Evolutionary conservation across 1,284 basidiomycete species (phyloP).

Genomic region (Pulchroboletus neoregius): DNA sequence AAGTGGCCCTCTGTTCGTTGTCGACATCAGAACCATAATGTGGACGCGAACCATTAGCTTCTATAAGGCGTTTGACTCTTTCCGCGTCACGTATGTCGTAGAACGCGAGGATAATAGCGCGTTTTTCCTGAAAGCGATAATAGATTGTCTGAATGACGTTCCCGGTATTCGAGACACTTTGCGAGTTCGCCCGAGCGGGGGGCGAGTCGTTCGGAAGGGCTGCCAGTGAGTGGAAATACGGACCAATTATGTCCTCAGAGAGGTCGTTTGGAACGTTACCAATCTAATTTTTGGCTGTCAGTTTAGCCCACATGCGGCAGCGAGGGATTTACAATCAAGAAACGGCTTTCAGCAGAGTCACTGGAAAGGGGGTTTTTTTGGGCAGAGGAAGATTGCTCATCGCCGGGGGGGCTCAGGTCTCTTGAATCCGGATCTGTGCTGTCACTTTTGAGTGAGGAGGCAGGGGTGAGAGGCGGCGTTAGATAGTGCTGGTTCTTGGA

Average conservation of each 20-base stretch:
- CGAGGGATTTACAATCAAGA: constrained; percentile 39
- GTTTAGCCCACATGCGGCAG: constrained; percentile 2
- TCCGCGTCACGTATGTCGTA: constrained; percentile 56
- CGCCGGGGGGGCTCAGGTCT: constrained; percentile 17
- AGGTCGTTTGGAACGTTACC: constrained; percentile 33
- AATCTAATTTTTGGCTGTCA: constrained; percentile 29
- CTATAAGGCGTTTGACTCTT: constrained; percentile 42
- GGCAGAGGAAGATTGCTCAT: constrained; percentile 10
- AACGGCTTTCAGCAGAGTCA: constrained; percentile 36
- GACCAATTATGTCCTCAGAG: constrained; percentile 35
- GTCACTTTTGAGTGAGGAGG: constrained; percentile 43
- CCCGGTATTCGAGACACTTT: constrained; percentile 10
- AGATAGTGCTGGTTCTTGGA: constrained; percentile 39
- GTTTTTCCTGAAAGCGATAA: constrained; percentile 45
- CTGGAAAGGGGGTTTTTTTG: constrained; percentile 8
- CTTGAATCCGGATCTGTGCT: constrained; percentile 34
- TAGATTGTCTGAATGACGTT: constrained; percentile 49
- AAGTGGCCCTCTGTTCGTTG: constrained; percentile 20
- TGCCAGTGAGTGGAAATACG: constrained; percentile 29
- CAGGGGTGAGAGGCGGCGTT: constrained; percentile 56
- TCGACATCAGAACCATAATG: constrained; percentile 23
- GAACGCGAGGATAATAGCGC: constrained; percentile 57
- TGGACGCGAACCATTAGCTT: constrained; percentile 27
- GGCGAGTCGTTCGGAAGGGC: constrained; percentile 16
- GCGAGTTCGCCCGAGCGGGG: constrained; percentile 6